Evolutionary conservation across 805 yeast species (phyloP), one percentile per base, ranked within the genome.

Genomic region (Jamesozyma hellenica): DNA sequence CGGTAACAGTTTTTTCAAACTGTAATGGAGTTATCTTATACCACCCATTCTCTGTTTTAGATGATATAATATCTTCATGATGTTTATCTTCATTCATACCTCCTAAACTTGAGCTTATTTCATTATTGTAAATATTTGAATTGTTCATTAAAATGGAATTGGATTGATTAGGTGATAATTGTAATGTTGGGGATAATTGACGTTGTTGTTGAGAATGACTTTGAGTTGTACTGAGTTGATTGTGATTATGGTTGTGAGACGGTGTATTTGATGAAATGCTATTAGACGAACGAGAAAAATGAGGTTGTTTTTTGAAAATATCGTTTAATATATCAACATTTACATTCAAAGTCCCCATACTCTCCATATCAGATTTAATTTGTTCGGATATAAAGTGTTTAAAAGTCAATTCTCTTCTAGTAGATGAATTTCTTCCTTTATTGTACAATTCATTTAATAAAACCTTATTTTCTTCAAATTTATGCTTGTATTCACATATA

Each of bases 1-100:
- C 50, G 2, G 52, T 53, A 3, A 76, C 31, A 11, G 45, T 46
- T 25, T 54, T 47, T 41, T 58, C 48, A 50, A 58, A 63, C 33
- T 40, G 58, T 33, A 47, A 42, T 28, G 67, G 65, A 55, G 42
- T 51, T 42, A 33, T 38, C 42, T 50, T 37, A 12, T 53, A 42
- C 56, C 65, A 53, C 29, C 36, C 39, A 18, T 16, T 13, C 8
- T 17, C 34, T 18, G 28, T 14, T 21, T 21, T 21, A 8, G 23
- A 4, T 1, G 39, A 35, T n/a, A 25, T 21, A 3, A 25, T 5
- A 23, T 25, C 19, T 13, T 27, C 28, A 7, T 27, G 28, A 21
- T 21, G 5, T 8, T 21, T 21, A 21, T 21, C 8, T 27, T 31
- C 34, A 18, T 17, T 31, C n/a, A 31, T 3, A 8, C 13, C 23